Evolutionary conservation across 2,329 filamentous ascomycete species (phyloP).

Genomic region (Neonectria sp.): DNA sequence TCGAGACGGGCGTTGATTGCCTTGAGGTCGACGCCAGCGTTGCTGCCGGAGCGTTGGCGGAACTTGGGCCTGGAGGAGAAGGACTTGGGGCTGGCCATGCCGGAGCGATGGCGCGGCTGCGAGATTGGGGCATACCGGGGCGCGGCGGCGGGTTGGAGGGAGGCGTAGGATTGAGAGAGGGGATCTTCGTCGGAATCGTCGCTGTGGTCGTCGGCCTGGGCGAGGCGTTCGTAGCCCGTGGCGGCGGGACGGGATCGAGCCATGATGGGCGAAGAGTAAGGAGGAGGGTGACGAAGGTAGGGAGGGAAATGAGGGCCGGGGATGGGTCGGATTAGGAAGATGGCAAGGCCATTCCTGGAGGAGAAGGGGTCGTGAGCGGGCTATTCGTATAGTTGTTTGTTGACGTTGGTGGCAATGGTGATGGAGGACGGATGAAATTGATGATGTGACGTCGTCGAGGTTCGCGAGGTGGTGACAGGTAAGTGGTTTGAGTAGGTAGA

Average conservation of each 20-base stretch:
- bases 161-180: constrained; percentile 67
- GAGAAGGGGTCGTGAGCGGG: not conserved
- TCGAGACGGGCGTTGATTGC: constrained; percentile 97
- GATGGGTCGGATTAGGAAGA: constrained; percentile 23
- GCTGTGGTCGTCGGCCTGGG: constrained; percentile 84
- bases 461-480: constrained; percentile 18
- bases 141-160: constrained; percentile 71
- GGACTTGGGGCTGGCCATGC: constrained; percentile 70
- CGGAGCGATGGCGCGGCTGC: constrained; percentile 73
- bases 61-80: constrained; percentile 57
- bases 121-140: constrained; percentile 76
- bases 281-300: not conserved
- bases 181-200: constrained; percentile 79
- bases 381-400: not conserved
- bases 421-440: constrained; percentile 12
- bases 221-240: constrained; percentile 88
- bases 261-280: constrained; percentile 61
- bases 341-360: constrained; percentile 38
- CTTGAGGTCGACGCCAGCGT: constrained; percentile 95
- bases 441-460: constrained; percentile 22
- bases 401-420: not conserved
- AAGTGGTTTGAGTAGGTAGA: not conserved
- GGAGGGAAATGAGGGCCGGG: constrained; percentile 13
- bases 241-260: constrained; percentile 78
- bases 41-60: constrained; percentile 71